phyloP scores from a whole-genome alignment of 2,329 filamentous ascomycete species.

The Cryphonectria carpinicola region DNA sequence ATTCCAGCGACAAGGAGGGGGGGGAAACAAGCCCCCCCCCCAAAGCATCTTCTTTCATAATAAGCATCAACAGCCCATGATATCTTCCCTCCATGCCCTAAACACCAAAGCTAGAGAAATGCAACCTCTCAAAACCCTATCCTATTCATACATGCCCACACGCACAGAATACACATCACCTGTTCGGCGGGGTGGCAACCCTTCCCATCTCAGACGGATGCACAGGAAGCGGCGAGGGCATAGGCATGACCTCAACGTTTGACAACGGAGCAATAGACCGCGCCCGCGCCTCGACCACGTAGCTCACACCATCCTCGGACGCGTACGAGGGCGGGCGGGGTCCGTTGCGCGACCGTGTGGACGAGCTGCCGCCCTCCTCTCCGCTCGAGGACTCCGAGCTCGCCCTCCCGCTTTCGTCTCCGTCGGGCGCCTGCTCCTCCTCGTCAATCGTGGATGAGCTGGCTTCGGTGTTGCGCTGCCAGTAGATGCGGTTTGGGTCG shows the following conservation, averaged over 20 bases:
- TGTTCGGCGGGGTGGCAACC: constrained; percentile 31
- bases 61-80: not conserved
- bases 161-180: constrained; percentile 30
- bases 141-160: constrained; percentile 13
- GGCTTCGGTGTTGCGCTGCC: constrained; percentile 66
- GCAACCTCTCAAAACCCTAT: not conserved
- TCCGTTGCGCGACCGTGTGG: constrained; percentile 35
- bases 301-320: constrained; percentile 75
- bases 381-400: constrained; percentile 16
- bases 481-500: constrained; percentile 80
- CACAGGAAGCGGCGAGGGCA: constrained; percentile 44
- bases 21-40: no score
- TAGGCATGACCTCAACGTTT: constrained; percentile 6
- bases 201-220: constrained; percentile 54
- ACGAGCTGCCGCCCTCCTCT: constrained; percentile 23
- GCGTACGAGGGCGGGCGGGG: constrained; percentile 73
- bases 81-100: constrained; percentile 6
- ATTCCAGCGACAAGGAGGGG: not conserved
- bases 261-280: constrained; percentile 57
- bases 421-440: constrained; percentile 20
- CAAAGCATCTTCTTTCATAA: not conserved
- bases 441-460: constrained; percentile 23
- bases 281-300: constrained; percentile 70
- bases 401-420: constrained; percentile 31
- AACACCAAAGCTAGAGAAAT: constrained; percentile 24